Evolutionary conservation across 495 filamentous ascomycete genomes (phyloP), one percentile per base, ranked within the genome.

Genomic region (Glonium stellatum): DNA sequence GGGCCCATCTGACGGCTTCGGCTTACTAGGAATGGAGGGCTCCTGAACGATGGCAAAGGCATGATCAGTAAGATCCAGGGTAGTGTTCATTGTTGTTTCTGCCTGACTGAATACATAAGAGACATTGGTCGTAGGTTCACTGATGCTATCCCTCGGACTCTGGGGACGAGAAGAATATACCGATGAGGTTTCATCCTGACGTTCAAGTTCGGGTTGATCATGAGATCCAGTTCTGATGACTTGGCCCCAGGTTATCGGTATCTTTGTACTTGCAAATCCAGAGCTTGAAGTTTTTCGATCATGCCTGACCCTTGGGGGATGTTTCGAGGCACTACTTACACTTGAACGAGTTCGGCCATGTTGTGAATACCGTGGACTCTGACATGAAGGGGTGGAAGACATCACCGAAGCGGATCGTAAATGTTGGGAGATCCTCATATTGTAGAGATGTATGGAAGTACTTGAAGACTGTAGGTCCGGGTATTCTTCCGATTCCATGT

Each of bases 401-500:
- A 68, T 55, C 19, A 60, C 39, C 4, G 68, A 70, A 12, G 37
- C 57, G 18, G 68, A 68, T 15, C 68, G 65, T 11, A 70, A 47
- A 53, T 68, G 68, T 21, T 65, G 64, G 9, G 66, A 70, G 22
- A 70, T 68, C 4, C 64, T 52, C 66, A 70, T 68, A 36, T 59
- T 68, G 46, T 68, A 62, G 4, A 70, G 59, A 53, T 70, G 68
- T 12, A 70, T 60, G 31, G 67, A 70, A 15, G 39, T 11, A 18
- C 39, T 44, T 13, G 39, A 44, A 13, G 39, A 18, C 39, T 44
- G 39, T 18, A 44, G 10, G 4, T n/a, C 48, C 4, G 22, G 13
- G 6, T 52, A 13, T 8, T 15, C 48, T 4, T 52, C 13, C 4
- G 27, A 52, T 13, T 52, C 13, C 21, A 25, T 13, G 27, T 23